These are phyloP conservation scores for Mucor mucedo DNA, from an alignment of 371 early-diverging fungal species.

Conservation along the genomic window DNA sequence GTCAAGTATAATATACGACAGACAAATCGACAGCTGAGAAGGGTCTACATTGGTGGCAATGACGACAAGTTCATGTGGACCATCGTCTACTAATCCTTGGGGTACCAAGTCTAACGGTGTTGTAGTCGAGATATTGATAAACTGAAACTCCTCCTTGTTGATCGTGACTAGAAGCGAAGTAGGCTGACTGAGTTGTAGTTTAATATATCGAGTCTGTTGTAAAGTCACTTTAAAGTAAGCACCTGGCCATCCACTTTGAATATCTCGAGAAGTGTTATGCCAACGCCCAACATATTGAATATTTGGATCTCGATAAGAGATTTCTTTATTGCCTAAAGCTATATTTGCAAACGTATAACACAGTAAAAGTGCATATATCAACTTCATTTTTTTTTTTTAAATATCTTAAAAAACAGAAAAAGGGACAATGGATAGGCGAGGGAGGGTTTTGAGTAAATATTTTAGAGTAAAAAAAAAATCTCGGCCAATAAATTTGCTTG, in stretches of 20 bases:
- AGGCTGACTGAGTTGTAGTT: conserved; percentile 30
- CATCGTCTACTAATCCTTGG: conserved; percentile 15
- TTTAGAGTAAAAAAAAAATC: too few species aligned
- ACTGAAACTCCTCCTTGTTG: conserved; percentile 19
- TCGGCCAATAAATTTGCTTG: neutral
- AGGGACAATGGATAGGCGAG: neutral
- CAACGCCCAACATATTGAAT: conserved; percentile 52
- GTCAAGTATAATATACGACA: conserved; percentile 31
- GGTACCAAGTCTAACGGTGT: neutral
- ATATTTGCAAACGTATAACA: conserved; percentile 1
- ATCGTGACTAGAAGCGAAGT: conserved; percentile 33
- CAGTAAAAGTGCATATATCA: conserved; percentile 5
- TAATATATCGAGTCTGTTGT: conserved; percentile 22
- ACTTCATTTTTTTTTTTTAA: neutral
- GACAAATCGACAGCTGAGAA: conserved; percentile 11
- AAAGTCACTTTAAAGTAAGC: conserved; percentile 45
- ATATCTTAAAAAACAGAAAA: neutral
- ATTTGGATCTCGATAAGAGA: conserved; percentile 32
- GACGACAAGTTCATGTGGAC: conserved; percentile 20
- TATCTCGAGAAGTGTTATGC: conserved; percentile 30
- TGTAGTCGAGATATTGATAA: conserved; percentile 9
- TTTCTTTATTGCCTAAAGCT: conserved; percentile 6
- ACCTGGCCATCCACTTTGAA: conserved; percentile 50
- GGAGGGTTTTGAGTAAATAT: neutral
- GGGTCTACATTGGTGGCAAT: conserved; percentile 20